Conservation (phyloP, 2,329 filamentous ascomycete genomes). For the Colletotrichum lindemuthianum region DNA sequence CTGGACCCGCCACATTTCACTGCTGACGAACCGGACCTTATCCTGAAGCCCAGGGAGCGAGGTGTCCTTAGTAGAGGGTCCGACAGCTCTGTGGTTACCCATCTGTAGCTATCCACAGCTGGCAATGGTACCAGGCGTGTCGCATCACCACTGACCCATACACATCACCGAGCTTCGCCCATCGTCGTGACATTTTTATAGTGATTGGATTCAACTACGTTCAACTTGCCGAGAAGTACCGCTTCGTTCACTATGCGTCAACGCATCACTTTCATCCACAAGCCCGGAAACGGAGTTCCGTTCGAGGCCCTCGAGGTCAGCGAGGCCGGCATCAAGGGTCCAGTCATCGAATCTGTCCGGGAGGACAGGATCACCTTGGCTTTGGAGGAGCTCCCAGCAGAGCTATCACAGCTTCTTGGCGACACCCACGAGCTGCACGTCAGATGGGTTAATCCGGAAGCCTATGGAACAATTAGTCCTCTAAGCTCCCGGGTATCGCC, state of each 20-base stretch:
- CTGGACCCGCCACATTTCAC: too few relatives aligned
- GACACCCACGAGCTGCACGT: slow-evolving; percentile 79
- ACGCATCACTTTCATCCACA: slow-evolving; percentile 81
- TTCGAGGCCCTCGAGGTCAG: slow-evolving; percentile 70
- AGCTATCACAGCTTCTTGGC: slow-evolving; percentile 70
- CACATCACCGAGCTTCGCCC: slow-evolving; percentile 11
- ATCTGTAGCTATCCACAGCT: too few relatives aligned
- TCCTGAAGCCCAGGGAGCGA: slow-evolving; percentile 18
- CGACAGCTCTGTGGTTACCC: slow-evolving; percentile 9
- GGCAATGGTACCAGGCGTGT: too few relatives aligned
- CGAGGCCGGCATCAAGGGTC: slow-evolving; percentile 63
- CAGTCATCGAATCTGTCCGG: slow-evolving; percentile 71
- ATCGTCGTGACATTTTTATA: too few relatives aligned
- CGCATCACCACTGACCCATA: background rate
- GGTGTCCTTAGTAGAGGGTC: slow-evolving; percentile 28
- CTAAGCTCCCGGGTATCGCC: slow-evolving; percentile 80
- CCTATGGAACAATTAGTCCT: slow-evolving; percentile 72
- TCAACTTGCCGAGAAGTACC: too few relatives aligned
- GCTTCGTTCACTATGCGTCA: slow-evolving; percentile 70
- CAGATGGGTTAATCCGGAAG: slow-evolving; percentile 74
- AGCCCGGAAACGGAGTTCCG: slow-evolving; percentile 70
- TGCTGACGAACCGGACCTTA: background rate
- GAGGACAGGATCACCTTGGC: slow-evolving; percentile 83
- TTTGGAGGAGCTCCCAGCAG: slow-evolving; percentile 76
- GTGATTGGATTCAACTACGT: too few relatives aligned